phyloP scores from a whole-genome alignment of 345 rosid genomes.

The Rhizophora apiculata region DNA sequence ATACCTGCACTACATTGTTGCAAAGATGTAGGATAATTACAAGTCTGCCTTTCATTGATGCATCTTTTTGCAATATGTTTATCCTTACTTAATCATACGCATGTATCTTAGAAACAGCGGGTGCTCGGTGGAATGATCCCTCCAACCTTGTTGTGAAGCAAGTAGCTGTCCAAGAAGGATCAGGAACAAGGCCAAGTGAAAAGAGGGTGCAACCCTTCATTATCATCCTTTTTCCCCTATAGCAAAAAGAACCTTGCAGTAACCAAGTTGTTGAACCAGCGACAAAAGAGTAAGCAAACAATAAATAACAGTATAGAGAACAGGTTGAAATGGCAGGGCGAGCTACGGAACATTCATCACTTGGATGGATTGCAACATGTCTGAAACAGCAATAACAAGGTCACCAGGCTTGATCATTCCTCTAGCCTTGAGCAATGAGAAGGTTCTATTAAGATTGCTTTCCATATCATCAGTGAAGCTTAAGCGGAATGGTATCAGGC shows the following conservation, averaged over 20 bases:
- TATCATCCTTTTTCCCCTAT: not conserved
- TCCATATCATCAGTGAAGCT: conserved; percentile 96
- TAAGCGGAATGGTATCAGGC: conserved; percentile 92
- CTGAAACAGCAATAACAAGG: conserved; percentile 92
- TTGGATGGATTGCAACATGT: conserved; percentile 93
- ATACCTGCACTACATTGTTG: too few relatives aligned
- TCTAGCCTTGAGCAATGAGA: conserved; percentile 87
- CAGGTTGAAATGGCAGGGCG: not conserved
- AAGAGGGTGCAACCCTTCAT: not conserved
- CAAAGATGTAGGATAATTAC: not conserved
- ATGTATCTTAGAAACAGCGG: not conserved
- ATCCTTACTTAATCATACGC: not conserved
- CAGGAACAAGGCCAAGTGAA: not conserved
- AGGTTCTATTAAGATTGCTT: conserved; percentile 81
- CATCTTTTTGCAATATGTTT: not conserved
- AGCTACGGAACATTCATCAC: conserved; percentile 75
- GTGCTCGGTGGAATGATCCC: not conserved
- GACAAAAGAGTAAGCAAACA: not conserved
- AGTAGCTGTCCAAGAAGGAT: not conserved
- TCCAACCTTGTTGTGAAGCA: not conserved
- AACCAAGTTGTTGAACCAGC: conserved; percentile 14
- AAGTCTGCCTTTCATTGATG: not conserved
- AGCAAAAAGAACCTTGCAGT: conserved; percentile 19
- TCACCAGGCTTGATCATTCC: conserved; percentile 98
- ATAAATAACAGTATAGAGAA: conserved; percentile 11